Percentiles rank a stretch among this genome's conserved stretches.
Conservation (phyloP, 352 stramenopile species). For the Phytophthora pini region DNA sequence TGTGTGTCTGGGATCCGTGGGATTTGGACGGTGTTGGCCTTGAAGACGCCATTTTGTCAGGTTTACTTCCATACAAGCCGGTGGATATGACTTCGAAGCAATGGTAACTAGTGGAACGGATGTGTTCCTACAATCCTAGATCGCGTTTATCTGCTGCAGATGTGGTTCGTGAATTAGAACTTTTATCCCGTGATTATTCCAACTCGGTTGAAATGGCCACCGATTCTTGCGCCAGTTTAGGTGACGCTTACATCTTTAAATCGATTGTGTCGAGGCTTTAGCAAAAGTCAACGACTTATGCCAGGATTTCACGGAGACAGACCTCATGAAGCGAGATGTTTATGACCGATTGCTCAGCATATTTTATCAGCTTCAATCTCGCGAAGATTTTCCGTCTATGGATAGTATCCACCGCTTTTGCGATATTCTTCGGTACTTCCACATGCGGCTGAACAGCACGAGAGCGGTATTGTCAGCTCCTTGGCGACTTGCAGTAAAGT, state of each 20-base stretch:
- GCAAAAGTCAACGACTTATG: no score
- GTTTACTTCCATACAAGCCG: constrained; percentile 6
- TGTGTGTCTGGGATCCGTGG: constrained; percentile 5
- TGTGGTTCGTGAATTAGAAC: constrained; percentile 15
- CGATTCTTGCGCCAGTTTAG: constrained; percentile 4
- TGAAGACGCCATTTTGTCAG: constrained; percentile 5
- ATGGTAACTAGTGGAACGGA: constrained; percentile 9
- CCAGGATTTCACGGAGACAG: no score
- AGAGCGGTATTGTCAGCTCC: not conserved
- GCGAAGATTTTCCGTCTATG: not conserved
- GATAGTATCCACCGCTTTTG: not conserved
- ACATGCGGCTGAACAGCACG: not conserved
- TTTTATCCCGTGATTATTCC: no score
- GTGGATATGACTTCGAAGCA: not conserved
- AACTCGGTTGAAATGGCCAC: no score
- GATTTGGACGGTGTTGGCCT: not conserved
- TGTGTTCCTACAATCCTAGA: constrained; percentile 6
- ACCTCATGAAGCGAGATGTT: constrained; percentile 2
- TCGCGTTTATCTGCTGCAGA: constrained; percentile 2
- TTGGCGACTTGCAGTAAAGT: no score
- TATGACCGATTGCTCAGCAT: constrained; percentile 12
- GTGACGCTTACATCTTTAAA: not conserved
- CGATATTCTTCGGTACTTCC: constrained; percentile 4
- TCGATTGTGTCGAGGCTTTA: no score
- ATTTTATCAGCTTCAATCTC: constrained; percentile 5